These are phyloP conservation scores for Penicillium janthinellum DNA, from an alignment of 2,329 filamentous ascomycete genomes.

Conservation along the genomic window DNA sequence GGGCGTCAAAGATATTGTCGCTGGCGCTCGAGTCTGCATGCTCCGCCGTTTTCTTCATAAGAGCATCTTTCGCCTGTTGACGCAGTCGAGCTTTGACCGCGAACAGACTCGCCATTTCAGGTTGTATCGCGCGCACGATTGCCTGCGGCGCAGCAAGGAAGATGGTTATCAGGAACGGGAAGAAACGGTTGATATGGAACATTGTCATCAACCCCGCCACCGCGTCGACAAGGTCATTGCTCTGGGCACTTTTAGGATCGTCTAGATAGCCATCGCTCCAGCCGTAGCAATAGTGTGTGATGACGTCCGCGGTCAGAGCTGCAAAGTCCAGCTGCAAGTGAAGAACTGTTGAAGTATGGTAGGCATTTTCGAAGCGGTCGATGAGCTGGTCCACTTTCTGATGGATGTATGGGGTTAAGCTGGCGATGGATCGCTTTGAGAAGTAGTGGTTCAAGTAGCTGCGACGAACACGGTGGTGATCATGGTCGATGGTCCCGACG, in stretches of 20 bases:
- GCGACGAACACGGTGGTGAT: constrained; percentile 47
- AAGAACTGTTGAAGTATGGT: constrained; percentile 18
- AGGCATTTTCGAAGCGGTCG: constrained; percentile 26
- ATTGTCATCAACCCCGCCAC: constrained; percentile 29
- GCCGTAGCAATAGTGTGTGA: constrained; percentile 43
- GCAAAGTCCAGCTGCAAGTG: constrained; percentile 30
- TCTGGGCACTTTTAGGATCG: constrained; percentile 24
- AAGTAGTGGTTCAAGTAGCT: constrained; percentile 49
- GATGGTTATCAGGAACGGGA: constrained; percentile 33
- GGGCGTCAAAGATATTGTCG: constrained; percentile 31
- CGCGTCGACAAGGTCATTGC: constrained; percentile 29
- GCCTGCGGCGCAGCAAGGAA: constrained; percentile 27
- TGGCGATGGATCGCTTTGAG: constrained; percentile 42
- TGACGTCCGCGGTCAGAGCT: constrained; percentile 40
- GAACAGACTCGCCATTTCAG: constrained; percentile 24
- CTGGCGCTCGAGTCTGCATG: background rate
- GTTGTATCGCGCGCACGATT: constrained; percentile 23
- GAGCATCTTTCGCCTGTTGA: constrained; percentile 18
- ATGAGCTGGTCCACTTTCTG: constrained; percentile 37
- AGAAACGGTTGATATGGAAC: constrained; percentile 29
- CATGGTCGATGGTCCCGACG: constrained; percentile 41
- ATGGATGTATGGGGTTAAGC: constrained; percentile 43
- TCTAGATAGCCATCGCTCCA: constrained; percentile 36
- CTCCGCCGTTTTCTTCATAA: constrained; percentile 9
- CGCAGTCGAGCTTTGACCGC: constrained; percentile 22